Percentiles rank a stretch among this genome's conserved stretches.
These are phyloP conservation scores for Phytophthora uliginosa DNA, from an alignment of 352 stramenopile species.

Conservation along the genomic window DNA sequence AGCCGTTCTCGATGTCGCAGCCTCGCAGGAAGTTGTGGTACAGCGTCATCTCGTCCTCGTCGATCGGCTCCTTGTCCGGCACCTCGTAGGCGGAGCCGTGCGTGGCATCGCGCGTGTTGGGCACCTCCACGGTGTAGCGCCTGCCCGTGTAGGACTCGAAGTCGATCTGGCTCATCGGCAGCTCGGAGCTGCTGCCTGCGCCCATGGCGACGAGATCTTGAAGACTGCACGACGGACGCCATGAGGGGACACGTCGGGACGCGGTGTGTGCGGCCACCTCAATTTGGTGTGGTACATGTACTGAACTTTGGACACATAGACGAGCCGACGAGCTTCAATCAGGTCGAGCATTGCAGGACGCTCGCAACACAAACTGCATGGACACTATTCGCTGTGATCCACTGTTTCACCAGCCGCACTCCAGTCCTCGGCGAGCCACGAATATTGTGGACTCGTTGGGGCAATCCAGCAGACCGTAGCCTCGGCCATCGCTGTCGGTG, in stretches of 20 bases:
- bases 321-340: neutral
- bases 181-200: constrained; percentile 26
- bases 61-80: constrained; percentile 15
- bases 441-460: too few species aligned
- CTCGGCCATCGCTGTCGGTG: too few species aligned
- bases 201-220: constrained; percentile 3
- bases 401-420: too few species aligned
- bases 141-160: constrained; percentile 35
- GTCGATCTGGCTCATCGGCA: constrained; percentile 34
- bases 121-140: constrained; percentile 40
- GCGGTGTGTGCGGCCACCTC: neutral
- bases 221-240: constrained; percentile 1
- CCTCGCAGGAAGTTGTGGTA: constrained; percentile 44
- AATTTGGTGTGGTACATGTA: constrained; percentile 3
- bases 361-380: neutral
- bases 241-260: constrained; percentile 10
- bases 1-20: constrained; percentile 32
- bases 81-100: constrained; percentile 38
- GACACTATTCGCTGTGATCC: too few species aligned
- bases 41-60: constrained; percentile 38
- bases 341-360: neutral
- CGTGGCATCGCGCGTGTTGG: constrained; percentile 32
- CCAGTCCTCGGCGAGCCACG: too few species aligned
- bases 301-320: neutral
- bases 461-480: too few species aligned